Evolutionary conservation across 805 yeast genomes (phyloP).

Genomic region (Candida hispaniensis): DNA sequence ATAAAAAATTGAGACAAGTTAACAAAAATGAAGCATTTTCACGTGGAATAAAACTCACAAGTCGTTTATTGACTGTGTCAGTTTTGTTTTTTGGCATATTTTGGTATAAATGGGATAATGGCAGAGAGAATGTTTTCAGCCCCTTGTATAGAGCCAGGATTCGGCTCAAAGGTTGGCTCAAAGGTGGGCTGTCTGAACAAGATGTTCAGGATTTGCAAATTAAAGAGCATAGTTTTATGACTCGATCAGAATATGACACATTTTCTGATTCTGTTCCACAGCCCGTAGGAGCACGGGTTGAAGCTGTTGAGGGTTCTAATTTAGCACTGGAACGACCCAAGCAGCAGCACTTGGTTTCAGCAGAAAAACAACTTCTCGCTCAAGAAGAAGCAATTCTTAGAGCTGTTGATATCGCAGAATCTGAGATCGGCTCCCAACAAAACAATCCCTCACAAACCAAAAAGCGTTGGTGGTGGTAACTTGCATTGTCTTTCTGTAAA

Average conservation of each 20-base stretch:
- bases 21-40: conserved; percentile 43
- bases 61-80: conserved; percentile 39
- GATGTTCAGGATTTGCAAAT: conserved; percentile 54
- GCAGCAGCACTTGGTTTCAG: conserved; percentile 61
- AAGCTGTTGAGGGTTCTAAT: conserved; percentile 29
- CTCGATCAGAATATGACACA: conserved; percentile 12
- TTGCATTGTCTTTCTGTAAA: no score
- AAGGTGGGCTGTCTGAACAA: conserved; percentile 45
- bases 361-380: conserved; percentile 57
- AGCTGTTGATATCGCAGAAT: conserved; percentile 38
- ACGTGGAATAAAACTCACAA: conserved; percentile 50
- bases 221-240: conserved; percentile 28
- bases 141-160: conserved; percentile 55
- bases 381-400: conserved; percentile 47
- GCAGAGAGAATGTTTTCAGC: conserved; percentile 63
- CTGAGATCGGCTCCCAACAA: no score
- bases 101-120: conserved; percentile 78
- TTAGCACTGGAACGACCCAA: conserved; percentile 48
- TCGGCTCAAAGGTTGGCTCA: conserved; percentile 40
- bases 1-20: conserved; percentile 54
- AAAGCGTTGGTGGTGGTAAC: no score
- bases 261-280: conserved; percentile 27
- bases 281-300: conserved; percentile 19
- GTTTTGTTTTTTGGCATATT: conserved; percentile 52
- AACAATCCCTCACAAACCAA: no score